Evolutionary conservation across 73 alveolate species (phyloP).

Genomic region (Symbiodinium natans): DNA sequence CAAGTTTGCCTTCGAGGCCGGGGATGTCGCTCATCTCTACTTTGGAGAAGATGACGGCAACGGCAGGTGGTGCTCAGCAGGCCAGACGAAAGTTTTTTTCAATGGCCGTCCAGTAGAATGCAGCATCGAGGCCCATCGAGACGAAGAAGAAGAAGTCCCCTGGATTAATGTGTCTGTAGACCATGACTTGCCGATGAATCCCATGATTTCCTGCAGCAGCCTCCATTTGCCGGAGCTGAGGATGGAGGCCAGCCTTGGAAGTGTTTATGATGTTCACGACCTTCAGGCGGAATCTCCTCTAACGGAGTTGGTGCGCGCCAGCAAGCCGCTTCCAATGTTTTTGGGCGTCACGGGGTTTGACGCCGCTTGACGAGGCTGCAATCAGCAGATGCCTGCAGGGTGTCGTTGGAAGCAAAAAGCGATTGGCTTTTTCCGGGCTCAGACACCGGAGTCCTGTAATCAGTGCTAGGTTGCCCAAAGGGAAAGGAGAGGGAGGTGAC

Average conservation of each 20-base stretch:
- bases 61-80: not conserved
- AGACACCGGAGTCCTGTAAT: too few relatives aligned
- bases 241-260: not conserved
- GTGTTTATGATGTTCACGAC: not conserved
- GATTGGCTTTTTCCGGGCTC: too few relatives aligned
- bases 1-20: not conserved
- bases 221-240: not conserved
- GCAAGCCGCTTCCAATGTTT: not conserved
- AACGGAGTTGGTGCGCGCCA: not conserved
- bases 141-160: not conserved
- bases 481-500: too few relatives aligned
- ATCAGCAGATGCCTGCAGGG: too few relatives aligned
- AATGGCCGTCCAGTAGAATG: not conserved
- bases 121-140: not conserved
- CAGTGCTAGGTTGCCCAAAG: too few relatives aligned
- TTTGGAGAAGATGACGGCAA: not conserved
- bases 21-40: not conserved
- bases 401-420: too few relatives aligned
- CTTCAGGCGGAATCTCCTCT: not conserved
- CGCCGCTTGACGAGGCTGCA: too few relatives aligned
- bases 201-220: constrained; percentile 31
- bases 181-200: not conserved
- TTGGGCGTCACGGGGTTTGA: constrained; percentile 8
- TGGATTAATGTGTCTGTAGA: not conserved
- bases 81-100: not conserved